Base-by-base conservation (phyloP, 352 stramenopile genomes). In the Globisporangium solare region DNA sequence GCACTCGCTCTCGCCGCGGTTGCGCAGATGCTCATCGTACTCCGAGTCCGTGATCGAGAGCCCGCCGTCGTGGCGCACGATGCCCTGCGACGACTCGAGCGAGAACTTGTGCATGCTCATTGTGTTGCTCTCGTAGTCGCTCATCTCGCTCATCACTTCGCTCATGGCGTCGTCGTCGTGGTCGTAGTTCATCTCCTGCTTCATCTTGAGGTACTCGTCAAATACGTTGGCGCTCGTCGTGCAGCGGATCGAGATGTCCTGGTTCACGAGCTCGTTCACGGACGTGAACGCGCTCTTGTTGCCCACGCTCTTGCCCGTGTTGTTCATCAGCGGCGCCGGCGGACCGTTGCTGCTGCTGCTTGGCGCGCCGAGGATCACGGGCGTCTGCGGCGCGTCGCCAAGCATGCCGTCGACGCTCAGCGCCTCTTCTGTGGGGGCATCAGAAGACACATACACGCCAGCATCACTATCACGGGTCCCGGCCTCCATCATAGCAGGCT, bases 181-280 rank as follows among this genome's bases (percentile, higher is more conserved):
- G 45, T 86, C 79, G 48, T 71, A 85, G 56, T 87, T 68, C 76
- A 86, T 85, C 64, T 89, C 79, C 31, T 89, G 64, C 64, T 89
- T 89, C 76, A 86, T 88, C 42, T 79, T 79, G 51, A 89, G 53
- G 52, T 89, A 89, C 69, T 89, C 79, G 31, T 70, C 73, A 42
- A 86, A 85, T 50, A 89, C 74, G 60, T 89, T 86, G 21, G 71
- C 67, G 32, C 66, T 82, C 58, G 74, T 71, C 17, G 74, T 82
- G 40, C 63, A 76, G 6, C 74, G 79, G 6, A 66, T 70, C 20
- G 67, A 65, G 6, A 84, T 56, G 64, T 87, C 76, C 56, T 83
- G 71, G 45, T 76, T 67, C 21, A 84, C 64, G 18, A 75, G 66
- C 39, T 80, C 64, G 53, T 68, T 87, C 47, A 83, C 61, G 39